Evolutionary conservation across 768 basidiomycete genomes (phyloP), one percentile per base, ranked within the genome.

Genomic region (Dioszegia aurantiaca): DNA sequence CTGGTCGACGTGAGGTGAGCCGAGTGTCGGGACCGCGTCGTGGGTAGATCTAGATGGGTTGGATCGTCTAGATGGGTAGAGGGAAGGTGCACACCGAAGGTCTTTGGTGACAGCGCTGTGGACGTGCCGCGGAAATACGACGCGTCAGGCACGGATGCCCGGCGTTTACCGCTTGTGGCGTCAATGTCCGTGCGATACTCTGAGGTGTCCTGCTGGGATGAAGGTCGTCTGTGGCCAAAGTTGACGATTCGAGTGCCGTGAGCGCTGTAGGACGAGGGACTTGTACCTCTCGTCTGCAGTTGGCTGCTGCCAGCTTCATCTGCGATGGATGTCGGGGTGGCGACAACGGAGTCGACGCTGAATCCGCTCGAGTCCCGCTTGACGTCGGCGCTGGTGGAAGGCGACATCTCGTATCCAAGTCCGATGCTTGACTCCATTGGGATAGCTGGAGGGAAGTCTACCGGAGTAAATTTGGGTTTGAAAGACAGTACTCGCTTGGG

Each of bases 141-240:
- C 51, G 51, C 51, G 51, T 53, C 51, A 53, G 51, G 51, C 51
- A 53, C 51, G 37, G 51, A 53, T n/a, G 19, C 37, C 26, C 51
- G 51, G 51, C 51, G 51, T 53, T 53, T 53, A 10, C 51, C 51
- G 51, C 19, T 53, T 53, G 51, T 53, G 51, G 51, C 51, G 4
- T 36, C 46, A 4, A n/a, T 11, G 27, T 47, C 46, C 26, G 46
- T 31, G 27, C 46, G 19, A 16, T 30, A 47, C 8, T 33, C 46
- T 8, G 30, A 28, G 30, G 3, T 21, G 28, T 47, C 27, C 14
- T 47, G 26, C 9, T 14, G 26, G 46, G 46, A 30, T 12, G 46
- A 19, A 10, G 46, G 46, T 2, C 46, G 26, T 16, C 46, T 26
- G 3, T 28, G 27, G 46, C 27, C 30, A n/a, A n/a, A 17, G 46